Evolutionary conservation across 371 early-diverging fungal species (phyloP), one percentile per base, ranked within the genome.

Genomic region (Capillidium rhysosporum): DNA sequence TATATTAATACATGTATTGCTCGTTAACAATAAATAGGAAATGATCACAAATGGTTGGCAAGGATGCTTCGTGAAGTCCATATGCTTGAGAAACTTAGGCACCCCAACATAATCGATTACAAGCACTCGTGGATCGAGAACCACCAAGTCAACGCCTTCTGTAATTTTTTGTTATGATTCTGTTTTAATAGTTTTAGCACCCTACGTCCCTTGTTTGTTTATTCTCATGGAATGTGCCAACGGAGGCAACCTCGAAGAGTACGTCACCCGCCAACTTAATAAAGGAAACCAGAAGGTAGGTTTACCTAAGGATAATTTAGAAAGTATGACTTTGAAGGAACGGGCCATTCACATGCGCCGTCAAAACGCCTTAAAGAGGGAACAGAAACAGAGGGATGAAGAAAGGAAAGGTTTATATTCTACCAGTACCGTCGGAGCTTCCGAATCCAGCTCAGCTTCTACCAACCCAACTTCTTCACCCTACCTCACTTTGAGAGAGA

Each of bases 221-320:
- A 92, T 96, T 29, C 66, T 96, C 5, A 96, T 96, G 97, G 93
- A 94, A 62, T 82, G 83, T 46, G 96, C 96, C 10, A 92, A 92
- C 58, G 96, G 92, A 21, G 94, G 96, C 1, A 94, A 88, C 59
- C 70, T 96, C 30, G 92, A 95, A 63, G 93, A 95, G 54, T 95
- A 77, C 58, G 71, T 93, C 47, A 75, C 72, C 47, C 61, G 51
- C 16, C 34, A 34, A 12, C 12, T 34, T 7, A 34, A 34, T 12
- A 34, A 34, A 34, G 34, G 34, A 7, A 25, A 26, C n/a, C 9
- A 31, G 21, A 43, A 34, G 26, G 40, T 26, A 40, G 24, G 34
- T 10, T 5, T 26, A 20, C 9, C 40, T 28, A 0, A 55, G 45
- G 38, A 40, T 62, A 16, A 10, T 40, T 0, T 57, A 57, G 38